Evolutionary conservation across 228 moss, liverwort and hornwort species (phyloP).

Genomic region (Sphagnum fallax): DNA sequence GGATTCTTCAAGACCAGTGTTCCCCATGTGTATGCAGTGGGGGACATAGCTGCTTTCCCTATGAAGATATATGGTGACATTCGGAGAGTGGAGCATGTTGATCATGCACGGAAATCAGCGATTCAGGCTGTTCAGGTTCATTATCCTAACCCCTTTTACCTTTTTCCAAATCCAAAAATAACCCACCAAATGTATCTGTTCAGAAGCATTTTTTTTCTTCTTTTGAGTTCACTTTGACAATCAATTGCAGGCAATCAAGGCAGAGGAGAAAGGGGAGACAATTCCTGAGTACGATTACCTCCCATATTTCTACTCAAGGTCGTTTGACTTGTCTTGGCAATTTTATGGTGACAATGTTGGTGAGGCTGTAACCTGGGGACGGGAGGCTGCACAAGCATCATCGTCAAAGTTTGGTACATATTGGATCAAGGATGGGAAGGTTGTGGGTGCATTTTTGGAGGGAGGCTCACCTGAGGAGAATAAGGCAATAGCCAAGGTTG

Average conservation of each 20-base stretch:
- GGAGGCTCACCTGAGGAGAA: conserved; percentile 77
- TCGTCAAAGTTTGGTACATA: conserved; percentile 76
- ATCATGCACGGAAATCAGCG: conserved; percentile 86
- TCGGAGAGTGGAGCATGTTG: conserved; percentile 87
- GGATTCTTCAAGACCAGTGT: conserved; percentile 62
- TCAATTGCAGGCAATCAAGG: conserved; percentile 58
- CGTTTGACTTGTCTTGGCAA: conserved; percentile 81
- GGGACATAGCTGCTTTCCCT: conserved; percentile 88
- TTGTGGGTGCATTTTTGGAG: conserved; percentile 77
- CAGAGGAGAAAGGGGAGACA: conserved; percentile 49
- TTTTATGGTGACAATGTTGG: conserved; percentile 89
- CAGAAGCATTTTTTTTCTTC: neutral
- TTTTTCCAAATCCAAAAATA: too few relatives aligned
- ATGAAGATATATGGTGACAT: conserved; percentile 57
- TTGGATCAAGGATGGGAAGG: conserved; percentile 62
- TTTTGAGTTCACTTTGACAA: too few relatives aligned
- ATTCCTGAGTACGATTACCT: conserved; percentile 71
- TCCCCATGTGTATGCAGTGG: conserved; percentile 77
- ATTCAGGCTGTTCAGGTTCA: conserved; percentile 85
- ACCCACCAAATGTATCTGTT: too few relatives aligned
- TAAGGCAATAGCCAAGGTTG: conserved; percentile 58
- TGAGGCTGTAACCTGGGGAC: conserved; percentile 52
- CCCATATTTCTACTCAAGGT: conserved; percentile 87
- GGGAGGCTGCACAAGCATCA: conserved; percentile 13
- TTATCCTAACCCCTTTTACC: too few relatives aligned